A percentile compares a stretch with the other conserved stretches of the same genome.
Conservation (phyloP, 1,139 yeast species). For the Taiozyma sp. region DNA sequence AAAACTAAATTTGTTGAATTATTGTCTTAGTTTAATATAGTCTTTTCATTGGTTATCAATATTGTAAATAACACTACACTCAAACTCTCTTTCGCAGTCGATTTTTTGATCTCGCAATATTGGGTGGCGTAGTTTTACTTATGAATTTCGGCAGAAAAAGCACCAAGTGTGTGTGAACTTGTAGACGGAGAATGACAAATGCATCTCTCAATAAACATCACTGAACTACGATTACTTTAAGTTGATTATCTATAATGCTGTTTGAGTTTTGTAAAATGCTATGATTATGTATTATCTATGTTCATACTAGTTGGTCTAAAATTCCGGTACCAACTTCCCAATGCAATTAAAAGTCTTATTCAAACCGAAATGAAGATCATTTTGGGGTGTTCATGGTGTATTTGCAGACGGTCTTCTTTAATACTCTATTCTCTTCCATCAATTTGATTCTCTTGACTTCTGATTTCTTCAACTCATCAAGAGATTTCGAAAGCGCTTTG, state of each 20-base stretch:
- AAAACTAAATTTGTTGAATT: conserved; percentile 16
- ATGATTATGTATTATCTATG: not conserved
- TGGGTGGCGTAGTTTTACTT: too few relatives aligned
- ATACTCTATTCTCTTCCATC: conserved; percentile 19
- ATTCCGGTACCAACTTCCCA: not conserved
- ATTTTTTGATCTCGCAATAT: too few relatives aligned
- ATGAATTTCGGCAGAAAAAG: too few relatives aligned
- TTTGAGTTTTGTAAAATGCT: not conserved
- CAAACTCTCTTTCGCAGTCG: too few relatives aligned
- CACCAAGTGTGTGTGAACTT: too few relatives aligned
- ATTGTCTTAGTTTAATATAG: not conserved
- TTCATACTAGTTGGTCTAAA: not conserved
- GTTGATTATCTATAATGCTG: not conserved
- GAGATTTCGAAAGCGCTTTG: conserved; percentile 26
- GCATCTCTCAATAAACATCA: not conserved
- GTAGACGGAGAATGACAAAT: too few relatives aligned
- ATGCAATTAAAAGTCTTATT: not conserved
- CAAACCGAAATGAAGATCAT: not conserved
- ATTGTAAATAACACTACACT: not conserved
- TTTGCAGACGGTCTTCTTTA: conserved; percentile 15
- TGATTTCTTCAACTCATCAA: conserved; percentile 28
- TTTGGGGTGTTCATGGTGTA: conserved; percentile 7
- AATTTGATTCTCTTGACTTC: conserved; percentile 26
- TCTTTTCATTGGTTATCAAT: not conserved
- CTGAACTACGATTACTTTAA: not conserved